Evolutionary conservation across 1,284 basidiomycete species (phyloP), one percentile per base, ranked within the genome.

Genomic region (Cryptococcus sp.): DNA sequence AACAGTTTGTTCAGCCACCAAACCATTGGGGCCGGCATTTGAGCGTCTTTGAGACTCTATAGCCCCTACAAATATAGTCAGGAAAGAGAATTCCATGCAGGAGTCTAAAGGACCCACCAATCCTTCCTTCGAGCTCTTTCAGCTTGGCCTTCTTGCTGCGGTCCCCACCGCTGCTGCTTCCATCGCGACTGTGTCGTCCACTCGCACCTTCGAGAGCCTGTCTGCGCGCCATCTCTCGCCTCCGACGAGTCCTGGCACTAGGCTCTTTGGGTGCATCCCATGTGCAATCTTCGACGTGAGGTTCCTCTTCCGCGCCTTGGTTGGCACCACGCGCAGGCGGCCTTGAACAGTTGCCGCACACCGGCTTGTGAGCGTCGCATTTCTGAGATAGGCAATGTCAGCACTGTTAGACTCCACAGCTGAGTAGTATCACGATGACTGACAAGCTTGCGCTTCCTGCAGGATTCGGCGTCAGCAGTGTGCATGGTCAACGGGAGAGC

Each of bases 291-390:
- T 57, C 50, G 2, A 42, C 16, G 1, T 50, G 43, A 9, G 43
- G 21, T 16, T 21, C 18, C n/a, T 37, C 12, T 11, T 49, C 43
- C 13, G 20, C 51, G 35, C 52, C 56, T 48, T 65, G 59, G 45
- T 57, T 60, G 15, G 61, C 54, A 1, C 66, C 68, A 2, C 71
- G 56, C 24, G 65, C 61, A 12, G 69, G 57, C 9, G 71, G 72
- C 50, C 68, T 70, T 42, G 50, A 43, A 50, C 73, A 76, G 55
- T 76, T 72, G 9, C 64, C 60, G 46, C 73, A 76, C 3, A 68
- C 61, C 0, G 73, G 73, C 36, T 68, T 66, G 15, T 57, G 23
- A 9, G 70, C 73, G 55, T 76, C 71, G 56, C 73, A 76, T 70
- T 74, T 74, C 68, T 73, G 57, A 24, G 3, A 28, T 18, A 33